These are phyloP conservation scores for Populus deltoides DNA, from an alignment of 345 rosid genomes.

Conservation along the genomic window DNA sequence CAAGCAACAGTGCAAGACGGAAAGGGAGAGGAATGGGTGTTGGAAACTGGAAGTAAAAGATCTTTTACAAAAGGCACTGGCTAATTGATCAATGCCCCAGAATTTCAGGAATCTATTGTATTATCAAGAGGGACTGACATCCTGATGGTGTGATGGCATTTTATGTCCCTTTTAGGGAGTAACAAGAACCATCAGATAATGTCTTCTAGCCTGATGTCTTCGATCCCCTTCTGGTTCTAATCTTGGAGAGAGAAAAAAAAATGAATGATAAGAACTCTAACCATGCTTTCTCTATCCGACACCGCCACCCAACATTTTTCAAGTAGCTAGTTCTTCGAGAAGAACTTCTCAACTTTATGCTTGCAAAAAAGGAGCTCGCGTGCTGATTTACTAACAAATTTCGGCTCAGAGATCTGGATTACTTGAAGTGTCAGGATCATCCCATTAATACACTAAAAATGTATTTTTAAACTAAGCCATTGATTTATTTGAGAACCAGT, in stretches of 20 bases:
- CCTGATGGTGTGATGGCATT: neutral
- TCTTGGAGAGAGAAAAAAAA: neutral
- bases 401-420: too few relatives aligned
- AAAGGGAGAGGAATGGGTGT: neutral
- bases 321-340: neutral
- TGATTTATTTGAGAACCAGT: too few relatives aligned
- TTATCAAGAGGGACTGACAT: neutral
- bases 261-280: neutral
- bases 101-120: neutral
- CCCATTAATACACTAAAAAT: too few relatives aligned
- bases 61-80: neutral
- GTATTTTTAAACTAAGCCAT: too few relatives aligned
- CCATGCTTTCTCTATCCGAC: neutral
- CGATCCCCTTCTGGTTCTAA: neutral
- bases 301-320: too few relatives aligned
- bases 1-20: neutral
- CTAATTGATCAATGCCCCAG: neutral
- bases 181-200: neutral
- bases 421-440: too few relatives aligned
- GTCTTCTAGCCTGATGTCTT: neutral
- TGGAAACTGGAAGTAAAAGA: neutral
- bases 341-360: neutral
- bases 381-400: too few relatives aligned
- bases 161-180: neutral
- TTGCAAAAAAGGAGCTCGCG: too few relatives aligned